Evolutionary conservation across 176 grass and related monocot species (phyloP).

Genomic region (Rhynchospora breviuscula): DNA sequence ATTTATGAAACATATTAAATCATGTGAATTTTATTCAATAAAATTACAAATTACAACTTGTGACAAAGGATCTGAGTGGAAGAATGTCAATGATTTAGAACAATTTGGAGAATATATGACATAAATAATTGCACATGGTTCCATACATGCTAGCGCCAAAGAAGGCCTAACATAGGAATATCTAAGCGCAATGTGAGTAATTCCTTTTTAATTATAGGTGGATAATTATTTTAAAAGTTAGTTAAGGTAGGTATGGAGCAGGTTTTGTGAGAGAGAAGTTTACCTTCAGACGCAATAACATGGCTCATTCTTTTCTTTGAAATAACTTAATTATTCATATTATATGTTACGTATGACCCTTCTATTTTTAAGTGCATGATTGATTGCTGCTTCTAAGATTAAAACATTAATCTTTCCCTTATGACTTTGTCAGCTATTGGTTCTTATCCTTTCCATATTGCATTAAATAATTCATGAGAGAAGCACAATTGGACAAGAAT

Average conservation of each 20-base stretch:
- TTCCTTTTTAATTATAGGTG: constrained; percentile 10
- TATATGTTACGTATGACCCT: neutral
- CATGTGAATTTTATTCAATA: neutral
- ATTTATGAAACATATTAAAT: neutral
- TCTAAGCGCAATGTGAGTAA: constrained; percentile 4
- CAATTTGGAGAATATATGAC: neutral
- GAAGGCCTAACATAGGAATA: neutral
- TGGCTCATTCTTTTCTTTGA: neutral
- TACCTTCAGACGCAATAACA: constrained; percentile 19
- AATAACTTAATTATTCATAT: neutral
- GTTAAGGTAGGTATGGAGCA: constrained; percentile 26
- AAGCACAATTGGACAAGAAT: neutral
- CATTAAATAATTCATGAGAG: neutral
- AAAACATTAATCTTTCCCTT: neutral
- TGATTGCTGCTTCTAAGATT: constrained; percentile 6
- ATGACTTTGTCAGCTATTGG: neutral
- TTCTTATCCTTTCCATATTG: neutral
- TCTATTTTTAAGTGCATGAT: constrained; percentile 6
- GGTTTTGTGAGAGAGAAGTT: constrained; percentile 7
- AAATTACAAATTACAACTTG: neutral
- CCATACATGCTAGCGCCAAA: constrained; percentile 4
- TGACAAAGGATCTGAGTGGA: neutral
- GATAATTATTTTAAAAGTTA: constrained; percentile 19
- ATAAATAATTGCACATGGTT: constrained; percentile 17
- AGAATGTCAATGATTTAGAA: neutral